Evolutionary conservation across 495 filamentous ascomycete species (phyloP), one percentile per base, ranked within the genome.

Genomic region (Penicillium parvum): DNA sequence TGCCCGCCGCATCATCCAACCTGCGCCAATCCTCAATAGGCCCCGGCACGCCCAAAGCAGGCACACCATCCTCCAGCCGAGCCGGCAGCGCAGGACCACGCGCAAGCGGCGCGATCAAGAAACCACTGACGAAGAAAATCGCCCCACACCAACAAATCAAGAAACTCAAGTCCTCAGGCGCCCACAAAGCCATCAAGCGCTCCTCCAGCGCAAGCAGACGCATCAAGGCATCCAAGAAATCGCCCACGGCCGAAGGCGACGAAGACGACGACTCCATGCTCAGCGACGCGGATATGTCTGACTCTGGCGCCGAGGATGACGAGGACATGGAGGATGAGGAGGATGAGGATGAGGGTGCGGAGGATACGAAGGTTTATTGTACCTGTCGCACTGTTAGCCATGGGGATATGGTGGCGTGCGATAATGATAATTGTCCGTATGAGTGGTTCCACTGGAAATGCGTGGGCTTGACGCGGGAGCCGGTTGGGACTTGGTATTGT

Each of bases 391-490:
- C 83, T 50, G 86, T 96, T 44, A 94, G 86, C 63, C 91, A 86
- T 69, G 92, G 92, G 28, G 87, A 96, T 58, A 98, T 98, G 92
- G 91, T 98, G 21, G 92, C 89, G 3, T 98, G 92, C 65, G 92
- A 98, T 67, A 96, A 97, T 51, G 84, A 88, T 32, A 74, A 83
- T 42, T 98, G 92, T 69, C 81, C 84, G 17, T 92, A 81, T 62
- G 91, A 97, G 68, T 98, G 92, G 92, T 98, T 98, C 65, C 92
- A 98, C 71, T 97, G 90, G 89, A 83, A 75, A 48, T 98, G 92
- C 59, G 90, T 97, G 37, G 86, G 88, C 2, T 71, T 98, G 49
- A 91, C 83, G 49, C 79, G 81, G 43, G 91, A 97, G 64, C 92
- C 92, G 3, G 79, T 80, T 37, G 92, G 91, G 15, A 89, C 82